Evolutionary conservation across 2,329 filamentous ascomycete genomes (phyloP), one percentile per base, ranked within the genome.

Genomic region (Cordyceps farinosa): DNA sequence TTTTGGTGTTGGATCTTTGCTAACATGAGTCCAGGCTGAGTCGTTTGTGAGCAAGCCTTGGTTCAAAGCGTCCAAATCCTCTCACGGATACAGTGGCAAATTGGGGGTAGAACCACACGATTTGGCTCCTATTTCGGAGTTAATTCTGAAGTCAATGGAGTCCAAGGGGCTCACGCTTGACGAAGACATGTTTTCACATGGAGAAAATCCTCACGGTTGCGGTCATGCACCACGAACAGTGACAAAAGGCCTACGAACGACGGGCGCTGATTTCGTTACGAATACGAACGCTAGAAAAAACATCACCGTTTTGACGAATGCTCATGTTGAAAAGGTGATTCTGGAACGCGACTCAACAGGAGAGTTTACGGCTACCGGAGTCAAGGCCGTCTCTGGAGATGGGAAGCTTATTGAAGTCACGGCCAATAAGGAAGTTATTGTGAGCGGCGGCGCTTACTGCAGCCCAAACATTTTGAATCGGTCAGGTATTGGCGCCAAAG

Each of bases 81-180:
- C 75, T 8, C 85, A 87, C 65, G 83, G 83, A 1, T 73, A 78
- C 53, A 71, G 76, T 10, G 85, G 85, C 0, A 81, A 79, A 27
- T 73, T 87, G 1, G 78, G 85, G 58, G 82, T 77, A 7, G 83
- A 84, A 66, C 84, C 84, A 0, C 83, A 87, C 64, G 83, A 86
- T 64, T 73, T 85, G 1, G 83, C 83, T 3, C 84, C 84, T 1
- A 87, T 87, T 40, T 84, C 84, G 3, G 73, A 85, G 51, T 75
- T 82, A 36, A 70, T 87, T 10, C 74, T 81, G 34, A 78, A 86
- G 54, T 86, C 84, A 0, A 80, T 86, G 72, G 72, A 82, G 9
- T 82, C 80, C 2, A 74, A 81, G 64, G 84, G 84, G 3, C 70
- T 87, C 0, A 79, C 81, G 0, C 74, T 84, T n/a, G 78, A 84